Base-by-base conservation (phyloP, 2,329 filamentous ascomycete genomes). In the Aspergillus puulaauensis region DNA sequence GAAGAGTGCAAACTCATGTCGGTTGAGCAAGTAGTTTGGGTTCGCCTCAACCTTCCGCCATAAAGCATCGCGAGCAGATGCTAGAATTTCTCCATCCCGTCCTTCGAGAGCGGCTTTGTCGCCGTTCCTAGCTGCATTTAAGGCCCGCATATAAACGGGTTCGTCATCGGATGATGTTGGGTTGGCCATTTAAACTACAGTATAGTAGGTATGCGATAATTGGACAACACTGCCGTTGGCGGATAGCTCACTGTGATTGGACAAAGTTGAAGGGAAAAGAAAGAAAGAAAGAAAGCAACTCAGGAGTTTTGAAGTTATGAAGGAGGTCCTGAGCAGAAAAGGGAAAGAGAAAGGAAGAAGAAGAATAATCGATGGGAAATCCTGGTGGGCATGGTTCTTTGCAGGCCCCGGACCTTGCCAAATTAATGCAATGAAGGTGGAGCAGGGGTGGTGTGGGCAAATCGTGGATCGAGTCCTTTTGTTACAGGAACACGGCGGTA, bases 1-100 rank as follows among this genome's bases (percentile, higher is more conserved):
- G 84, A 96, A 92, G 59, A 96, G 82, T 54, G 90, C 86, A 68
- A 95, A 96, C 75, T 96, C 91, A 73, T 91, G 86, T 61, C 83
- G 80, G 35, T 80, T 86, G 79, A 96, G 86, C 62, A 95, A 75
- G 73, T 93, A 96, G n/a, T 76, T 71, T 1, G 89, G 89, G 33
- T 87, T 78, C 3, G 80, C 78, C 66, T 86, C 77, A 56, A 96
- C 82, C 65, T 85, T 87, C 44, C 70, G 71, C 90, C 90, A 93
- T 62, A 93, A 84, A 61, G 83, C 79, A 2, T 76, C 69, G 50
- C 91, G 77, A 31, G 84, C 87, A 51, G 73, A 73, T 70, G 92
- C 87, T 40, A 96, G 85, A 56, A 88, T 85, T 60, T 79, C 78
- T 68, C 79, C 81, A 57, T 92, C 82, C 52, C 78, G 79, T 7